phyloP scores from a whole-genome alignment of 2,329 filamentous ascomycete species.

The Xylariaceae sp. region DNA sequence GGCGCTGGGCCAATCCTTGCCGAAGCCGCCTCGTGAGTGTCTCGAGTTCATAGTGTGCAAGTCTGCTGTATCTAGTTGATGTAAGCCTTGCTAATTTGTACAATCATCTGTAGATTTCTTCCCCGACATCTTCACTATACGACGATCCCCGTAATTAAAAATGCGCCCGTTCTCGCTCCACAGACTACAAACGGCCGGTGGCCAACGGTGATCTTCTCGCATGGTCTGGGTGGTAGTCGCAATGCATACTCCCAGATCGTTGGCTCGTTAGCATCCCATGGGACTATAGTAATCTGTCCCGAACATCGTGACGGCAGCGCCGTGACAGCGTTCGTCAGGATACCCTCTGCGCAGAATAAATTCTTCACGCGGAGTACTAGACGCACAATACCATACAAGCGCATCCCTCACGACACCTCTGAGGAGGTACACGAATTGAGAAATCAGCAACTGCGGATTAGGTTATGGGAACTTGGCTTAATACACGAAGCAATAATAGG shows the following conservation, averaged over 20 bases:
- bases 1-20: conserved; percentile 59
- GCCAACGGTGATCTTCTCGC: conserved; percentile 83
- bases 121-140: conserved; percentile 71
- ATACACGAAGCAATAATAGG: conserved; percentile 64
- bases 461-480: conserved; percentile 74
- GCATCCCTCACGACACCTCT: conserved; percentile 58
- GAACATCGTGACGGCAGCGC: conserved; percentile 82
- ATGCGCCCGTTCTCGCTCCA: conserved; percentile 59
- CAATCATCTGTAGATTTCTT: conserved; percentile 47
- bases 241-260: conserved; percentile 84
- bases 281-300: conserved; percentile 73
- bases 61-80: background rate
- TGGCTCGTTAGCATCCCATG: conserved; percentile 75
- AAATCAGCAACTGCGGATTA: conserved; percentile 68
- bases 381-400: conserved; percentile 43
- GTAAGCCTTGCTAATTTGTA: conserved; percentile 2
- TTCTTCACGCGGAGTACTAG: conserved; percentile 33
- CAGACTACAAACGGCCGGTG: conserved; percentile 52
- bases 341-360: conserved; percentile 46
- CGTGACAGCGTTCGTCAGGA: conserved; percentile 68
- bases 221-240: conserved; percentile 75
- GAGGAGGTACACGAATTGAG: conserved; percentile 63
- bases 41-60: background rate
- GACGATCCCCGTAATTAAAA: conserved; percentile 67
- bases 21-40: conserved; percentile 55